Evolutionary conservation across 2,329 filamentous ascomycete species (phyloP).

Genomic region (Ambrosiella beaveri): DNA sequence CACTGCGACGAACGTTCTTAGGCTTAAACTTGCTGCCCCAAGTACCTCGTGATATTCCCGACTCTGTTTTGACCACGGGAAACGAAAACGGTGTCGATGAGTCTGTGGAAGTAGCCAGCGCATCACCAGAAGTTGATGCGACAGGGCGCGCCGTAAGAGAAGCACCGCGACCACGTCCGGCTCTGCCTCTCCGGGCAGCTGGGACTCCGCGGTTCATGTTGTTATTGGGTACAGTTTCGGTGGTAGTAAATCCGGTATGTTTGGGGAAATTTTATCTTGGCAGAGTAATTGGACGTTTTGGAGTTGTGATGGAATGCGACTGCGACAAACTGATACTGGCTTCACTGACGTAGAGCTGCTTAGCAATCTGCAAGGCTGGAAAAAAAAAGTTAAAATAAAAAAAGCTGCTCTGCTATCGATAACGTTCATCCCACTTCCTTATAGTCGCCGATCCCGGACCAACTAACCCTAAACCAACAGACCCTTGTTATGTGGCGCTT

Average conservation of each 20-base stretch:
- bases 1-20: conserved; percentile 32
- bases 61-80: conserved; percentile 8
- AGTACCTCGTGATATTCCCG: conserved; percentile 12
- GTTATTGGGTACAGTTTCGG: background rate
- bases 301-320: background rate
- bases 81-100: background rate
- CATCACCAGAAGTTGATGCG: background rate
- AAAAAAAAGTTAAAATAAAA: background rate
- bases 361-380: background rate
- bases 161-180: conserved; percentile 8
- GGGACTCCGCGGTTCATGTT: conserved; percentile 7
- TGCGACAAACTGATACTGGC: background rate
- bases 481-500: no score
- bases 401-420: conserved; percentile 5
- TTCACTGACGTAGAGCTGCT: background rate
- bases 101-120: background rate
- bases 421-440: background rate
- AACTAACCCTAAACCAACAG: no score
- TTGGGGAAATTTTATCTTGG: background rate
- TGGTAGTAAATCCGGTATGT: no score
- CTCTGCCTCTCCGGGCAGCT: conserved; percentile 5
- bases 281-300: background rate
- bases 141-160: conserved; percentile 7
- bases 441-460: background rate
- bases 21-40: conserved; percentile 28